A percentile compares a stretch with the other conserved stretches of the same genome.
Evolutionary conservation across 495 filamentous ascomycete species (phyloP).

Genomic region (Neurospora sp.): DNA sequence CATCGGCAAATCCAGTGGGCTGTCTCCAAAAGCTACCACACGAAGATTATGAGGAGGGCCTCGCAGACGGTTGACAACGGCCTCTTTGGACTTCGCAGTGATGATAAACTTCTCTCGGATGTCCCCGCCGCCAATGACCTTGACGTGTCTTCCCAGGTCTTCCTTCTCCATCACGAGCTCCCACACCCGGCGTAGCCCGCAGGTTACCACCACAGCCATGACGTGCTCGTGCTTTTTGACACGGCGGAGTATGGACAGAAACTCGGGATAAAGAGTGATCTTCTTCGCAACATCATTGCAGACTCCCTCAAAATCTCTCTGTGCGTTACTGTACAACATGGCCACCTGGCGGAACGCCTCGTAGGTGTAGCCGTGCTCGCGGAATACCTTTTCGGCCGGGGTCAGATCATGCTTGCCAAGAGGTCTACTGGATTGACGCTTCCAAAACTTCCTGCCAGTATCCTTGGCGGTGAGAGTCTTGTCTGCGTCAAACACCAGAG

Average conservation of each 20-base stretch:
- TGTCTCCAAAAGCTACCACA: conserved; percentile 56
- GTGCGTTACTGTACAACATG: conserved; percentile 44
- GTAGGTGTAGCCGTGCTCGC: conserved; percentile 44
- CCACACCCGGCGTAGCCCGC: conserved; percentile 48
- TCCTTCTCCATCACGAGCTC: conserved; percentile 40
- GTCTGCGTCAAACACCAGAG: conserved; percentile 50
- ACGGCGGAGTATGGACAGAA: conserved; percentile 33
- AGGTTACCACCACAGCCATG: conserved; percentile 45
- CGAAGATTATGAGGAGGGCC: conserved; percentile 21
- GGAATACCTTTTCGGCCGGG: conserved; percentile 41
- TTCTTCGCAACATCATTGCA: conserved; percentile 37
- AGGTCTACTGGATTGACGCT: conserved; percentile 5
- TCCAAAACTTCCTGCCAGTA: conserved; percentile 46
- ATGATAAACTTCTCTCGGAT: conserved; percentile 42
- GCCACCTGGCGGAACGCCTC: conserved; percentile 46
- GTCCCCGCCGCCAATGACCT: conserved; percentile 47
- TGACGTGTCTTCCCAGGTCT: conserved; percentile 34
- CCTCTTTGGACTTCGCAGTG: conserved; percentile 41
- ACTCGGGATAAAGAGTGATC: conserved; percentile 40
- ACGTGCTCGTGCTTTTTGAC: conserved; percentile 29
- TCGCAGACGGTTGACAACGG: conserved; percentile 33
- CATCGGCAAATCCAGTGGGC: conserved; percentile 52
- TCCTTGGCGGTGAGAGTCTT: conserved; percentile 46
- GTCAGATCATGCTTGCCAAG: neutral
- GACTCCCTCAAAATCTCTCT: conserved; percentile 35